Conservation (phyloP, 352 stramenopile genomes). For the Pythium monospermum region DNA sequence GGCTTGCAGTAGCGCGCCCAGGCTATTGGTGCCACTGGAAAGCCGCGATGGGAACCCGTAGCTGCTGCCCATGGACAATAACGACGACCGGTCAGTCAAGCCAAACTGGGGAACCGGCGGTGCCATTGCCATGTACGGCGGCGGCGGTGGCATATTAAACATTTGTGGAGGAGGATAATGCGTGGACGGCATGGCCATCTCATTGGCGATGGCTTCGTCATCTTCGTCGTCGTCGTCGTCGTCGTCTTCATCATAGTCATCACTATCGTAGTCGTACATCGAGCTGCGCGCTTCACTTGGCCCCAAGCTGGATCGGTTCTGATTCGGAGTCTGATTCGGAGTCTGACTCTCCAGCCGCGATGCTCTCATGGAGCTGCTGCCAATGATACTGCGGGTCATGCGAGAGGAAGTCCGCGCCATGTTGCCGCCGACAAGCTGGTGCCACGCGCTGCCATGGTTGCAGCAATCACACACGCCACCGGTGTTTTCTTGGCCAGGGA, state of each 20-base stretch:
- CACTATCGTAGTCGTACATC: slow-evolving; percentile 37
- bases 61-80: slow-evolving; percentile 49
- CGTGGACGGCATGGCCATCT: slow-evolving; percentile 54
- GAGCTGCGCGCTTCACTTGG: slow-evolving; percentile 17
- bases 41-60: slow-evolving; percentile 50
- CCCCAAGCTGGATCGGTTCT: slow-evolving; percentile 10
- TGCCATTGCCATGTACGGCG: too few relatives aligned
- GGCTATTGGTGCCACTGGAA: slow-evolving; percentile 49
- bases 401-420: slow-evolving; percentile 28
- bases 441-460: slow-evolving; percentile 63
- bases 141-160: slow-evolving; percentile 6
- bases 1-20: slow-evolving; percentile 52
- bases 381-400: slow-evolving; percentile 11
- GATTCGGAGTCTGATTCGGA: too few relatives aligned
- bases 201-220: slow-evolving; percentile 53
- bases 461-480: slow-evolving; percentile 69
- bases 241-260: slow-evolving; percentile 29
- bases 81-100: slow-evolving; percentile 20
- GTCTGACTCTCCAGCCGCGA: slow-evolving; percentile 6
- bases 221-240: slow-evolving; percentile 62
- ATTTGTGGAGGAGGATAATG: slow-evolving; percentile 3
- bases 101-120: background rate
- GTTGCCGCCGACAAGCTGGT: slow-evolving; percentile 47
- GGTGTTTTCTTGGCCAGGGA: slow-evolving; percentile 33
- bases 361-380: slow-evolving; percentile 25